A percentile compares a stretch with the other conserved stretches of the same genome.
Conservation (phyloP, 495 filamentous ascomycete species). For the Neurospora sp. region DNA sequence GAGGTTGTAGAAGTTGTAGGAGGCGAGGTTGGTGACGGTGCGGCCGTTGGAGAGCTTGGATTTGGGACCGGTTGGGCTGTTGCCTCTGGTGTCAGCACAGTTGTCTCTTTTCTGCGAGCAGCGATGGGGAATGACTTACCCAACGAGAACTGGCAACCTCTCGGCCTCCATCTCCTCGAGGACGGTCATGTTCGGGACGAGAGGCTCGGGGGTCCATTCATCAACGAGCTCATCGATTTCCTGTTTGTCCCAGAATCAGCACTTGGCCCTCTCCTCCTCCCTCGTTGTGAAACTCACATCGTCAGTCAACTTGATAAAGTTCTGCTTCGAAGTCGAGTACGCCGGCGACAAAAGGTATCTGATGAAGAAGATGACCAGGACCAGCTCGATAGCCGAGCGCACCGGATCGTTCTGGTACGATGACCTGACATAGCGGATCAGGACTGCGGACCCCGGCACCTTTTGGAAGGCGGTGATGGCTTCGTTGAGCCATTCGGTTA, state of each 20-base stretch:
- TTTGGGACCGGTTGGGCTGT: conserved; percentile 79
- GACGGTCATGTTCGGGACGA: conserved; percentile 60
- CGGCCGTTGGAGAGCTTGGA: conserved; percentile 81
- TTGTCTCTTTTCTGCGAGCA: too few species aligned
- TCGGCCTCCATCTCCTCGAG: conserved; percentile 78
- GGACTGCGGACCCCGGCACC: conserved; percentile 85
- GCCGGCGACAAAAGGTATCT: conserved; percentile 84
- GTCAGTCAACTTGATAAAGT: conserved; percentile 78
- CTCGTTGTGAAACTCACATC: conserved; percentile 39
- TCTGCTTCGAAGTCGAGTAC: conserved; percentile 79
- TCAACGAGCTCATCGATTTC: conserved; percentile 97
- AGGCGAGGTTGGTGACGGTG: conserved; percentile 84
- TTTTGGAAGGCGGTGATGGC: conserved; percentile 69
- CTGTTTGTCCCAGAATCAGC: conserved; percentile 21
- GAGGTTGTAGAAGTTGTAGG: conserved; percentile 96
- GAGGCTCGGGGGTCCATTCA: conserved; percentile 91
- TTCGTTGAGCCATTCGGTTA: conserved; percentile 55
- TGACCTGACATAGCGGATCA: conserved; percentile 88
- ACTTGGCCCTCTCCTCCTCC: not conserved
- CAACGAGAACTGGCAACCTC: conserved; percentile 75
- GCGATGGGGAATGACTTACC: conserved; percentile 40
- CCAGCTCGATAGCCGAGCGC: conserved; percentile 83
- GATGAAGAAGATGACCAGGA: conserved; percentile 91
- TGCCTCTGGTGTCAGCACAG: not conserved
- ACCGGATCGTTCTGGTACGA: conserved; percentile 97